Evolutionary conservation across 73 alveolate species (phyloP).

Genomic region (Strombidium stylifer): DNA sequence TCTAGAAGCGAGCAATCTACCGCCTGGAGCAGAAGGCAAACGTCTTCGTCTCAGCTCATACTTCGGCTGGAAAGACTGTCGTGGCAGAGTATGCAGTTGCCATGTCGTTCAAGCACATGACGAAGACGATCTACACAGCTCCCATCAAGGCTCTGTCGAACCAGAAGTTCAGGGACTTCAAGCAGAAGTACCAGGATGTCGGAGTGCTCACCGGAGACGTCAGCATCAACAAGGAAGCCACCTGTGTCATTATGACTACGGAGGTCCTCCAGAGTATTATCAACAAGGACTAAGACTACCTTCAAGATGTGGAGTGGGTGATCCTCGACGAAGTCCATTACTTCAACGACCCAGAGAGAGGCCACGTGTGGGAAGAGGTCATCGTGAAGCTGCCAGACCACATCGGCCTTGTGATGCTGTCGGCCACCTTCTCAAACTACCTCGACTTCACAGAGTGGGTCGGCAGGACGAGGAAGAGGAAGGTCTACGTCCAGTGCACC

Average conservation of each 20-base stretch:
- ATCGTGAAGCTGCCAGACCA: constrained; percentile 93
- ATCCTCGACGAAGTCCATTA: constrained; percentile 97
- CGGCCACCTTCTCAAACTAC: constrained; percentile 98
- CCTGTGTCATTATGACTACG: constrained; percentile 98
- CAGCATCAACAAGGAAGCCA: constrained; percentile 74
- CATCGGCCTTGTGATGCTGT: constrained; percentile 88
- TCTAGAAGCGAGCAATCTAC: constrained; percentile 92
- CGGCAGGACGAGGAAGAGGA: constrained; percentile 87
- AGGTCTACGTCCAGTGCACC: constrained; percentile 90
- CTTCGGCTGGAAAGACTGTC: constrained; percentile 99
- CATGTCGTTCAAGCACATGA: constrained; percentile 82
- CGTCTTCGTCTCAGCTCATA: constrained; percentile 98
- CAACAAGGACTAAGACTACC: constrained; percentile 80
- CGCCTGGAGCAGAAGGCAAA: constrained; percentile 85
- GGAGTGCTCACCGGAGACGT: constrained; percentile 97
- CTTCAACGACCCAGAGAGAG: constrained; percentile 95
- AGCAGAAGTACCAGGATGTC: constrained; percentile 90
- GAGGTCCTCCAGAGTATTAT: constrained; percentile 91
- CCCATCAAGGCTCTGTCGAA: constrained; percentile 98
- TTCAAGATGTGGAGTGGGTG: constrained; percentile 91
- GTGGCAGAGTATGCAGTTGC: constrained; percentile 99
- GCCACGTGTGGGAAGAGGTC: constrained; percentile 99
- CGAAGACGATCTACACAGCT: constrained; percentile 95
- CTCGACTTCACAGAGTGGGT: constrained; percentile 99
- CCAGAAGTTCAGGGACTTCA: constrained; percentile 95